These are phyloP conservation scores for Avena sativa DNA, from an alignment of 176 grass and related monocot genomes.

Conservation along the genomic window DNA sequence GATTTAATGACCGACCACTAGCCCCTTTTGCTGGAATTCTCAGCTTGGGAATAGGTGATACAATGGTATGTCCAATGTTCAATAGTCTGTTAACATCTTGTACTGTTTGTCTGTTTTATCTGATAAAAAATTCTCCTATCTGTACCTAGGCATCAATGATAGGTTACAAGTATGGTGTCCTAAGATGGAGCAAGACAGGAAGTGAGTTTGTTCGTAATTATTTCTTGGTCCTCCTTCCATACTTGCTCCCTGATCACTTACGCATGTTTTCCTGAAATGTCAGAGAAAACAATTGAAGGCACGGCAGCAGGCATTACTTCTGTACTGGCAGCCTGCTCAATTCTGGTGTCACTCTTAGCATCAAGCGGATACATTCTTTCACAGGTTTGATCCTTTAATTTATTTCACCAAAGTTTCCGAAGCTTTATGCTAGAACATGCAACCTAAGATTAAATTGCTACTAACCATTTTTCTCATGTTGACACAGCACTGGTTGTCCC, in stretches of 20 bases:
- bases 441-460: slow-evolving; percentile 25
- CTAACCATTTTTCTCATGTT: slow-evolving; percentile 30
- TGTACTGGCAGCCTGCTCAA: slow-evolving; percentile 75
- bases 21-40: slow-evolving; percentile 95
- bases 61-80: slow-evolving; percentile 64
- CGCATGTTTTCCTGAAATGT: neutral
- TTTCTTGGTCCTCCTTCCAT: neutral
- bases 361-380: slow-evolving; percentile 88
- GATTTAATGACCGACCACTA: slow-evolving; percentile 84
- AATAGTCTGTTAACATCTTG: neutral
- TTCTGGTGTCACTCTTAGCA: slow-evolving; percentile 79
- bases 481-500: slow-evolving; percentile 86
- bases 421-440: neutral
- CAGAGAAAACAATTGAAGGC: slow-evolving; percentile 98
- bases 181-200: slow-evolving; percentile 97
- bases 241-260: slow-evolving; percentile 28
- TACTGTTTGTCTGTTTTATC: neutral
- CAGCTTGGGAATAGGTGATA: slow-evolving; percentile 99
- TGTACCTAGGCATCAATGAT: slow-evolving; percentile 90
- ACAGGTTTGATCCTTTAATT: slow-evolving; percentile 58
- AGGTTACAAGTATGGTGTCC: slow-evolving; percentile 85
- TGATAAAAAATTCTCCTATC: neutral
- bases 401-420: neutral
- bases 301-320: slow-evolving; percentile 98
- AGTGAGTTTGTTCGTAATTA: slow-evolving; percentile 58